phyloP scores from a whole-genome alignment of 148 eudicot genomes.

The Amaranthus palmeri region DNA sequence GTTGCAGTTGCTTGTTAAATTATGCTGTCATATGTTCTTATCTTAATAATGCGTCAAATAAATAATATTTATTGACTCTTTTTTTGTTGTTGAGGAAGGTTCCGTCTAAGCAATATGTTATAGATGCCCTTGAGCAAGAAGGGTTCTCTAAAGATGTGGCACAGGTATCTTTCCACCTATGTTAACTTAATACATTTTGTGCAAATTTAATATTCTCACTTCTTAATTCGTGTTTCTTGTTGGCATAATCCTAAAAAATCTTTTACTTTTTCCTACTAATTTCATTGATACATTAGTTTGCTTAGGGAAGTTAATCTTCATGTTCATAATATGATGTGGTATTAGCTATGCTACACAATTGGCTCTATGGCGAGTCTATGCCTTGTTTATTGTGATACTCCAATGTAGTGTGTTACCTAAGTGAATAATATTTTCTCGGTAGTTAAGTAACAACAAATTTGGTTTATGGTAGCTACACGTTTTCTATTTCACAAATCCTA shows the following conservation, averaged over 20 bases:
- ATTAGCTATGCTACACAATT: neutral
- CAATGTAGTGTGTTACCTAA: neutral
- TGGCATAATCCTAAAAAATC: no score
- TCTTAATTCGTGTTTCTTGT: constrained; percentile 2
- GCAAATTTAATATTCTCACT: neutral
- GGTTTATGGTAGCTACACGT: no score
- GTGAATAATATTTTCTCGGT: neutral
- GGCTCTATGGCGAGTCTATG: neutral
- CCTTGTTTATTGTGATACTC: neutral
- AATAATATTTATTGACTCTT: neutral
- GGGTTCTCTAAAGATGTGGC: constrained; percentile 90
- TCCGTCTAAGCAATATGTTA: constrained; percentile 62
- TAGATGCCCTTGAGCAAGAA: constrained; percentile 56
- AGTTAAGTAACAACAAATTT: neutral
- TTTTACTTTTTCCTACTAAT: no score
- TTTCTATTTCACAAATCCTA: no score
- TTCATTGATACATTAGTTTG: neutral
- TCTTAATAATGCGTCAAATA: neutral
- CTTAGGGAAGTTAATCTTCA: neutral
- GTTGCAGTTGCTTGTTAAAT: neutral
- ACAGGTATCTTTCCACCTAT: constrained; percentile 42
- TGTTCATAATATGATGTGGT: neutral
- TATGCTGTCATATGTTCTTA: constrained; percentile 4
- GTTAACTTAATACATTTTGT: neutral
- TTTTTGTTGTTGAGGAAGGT: constrained; percentile 54